Evolutionary conservation across 495 filamentous ascomycete genomes (phyloP).

Genomic region (Opeltia flavorubescens): DNA sequence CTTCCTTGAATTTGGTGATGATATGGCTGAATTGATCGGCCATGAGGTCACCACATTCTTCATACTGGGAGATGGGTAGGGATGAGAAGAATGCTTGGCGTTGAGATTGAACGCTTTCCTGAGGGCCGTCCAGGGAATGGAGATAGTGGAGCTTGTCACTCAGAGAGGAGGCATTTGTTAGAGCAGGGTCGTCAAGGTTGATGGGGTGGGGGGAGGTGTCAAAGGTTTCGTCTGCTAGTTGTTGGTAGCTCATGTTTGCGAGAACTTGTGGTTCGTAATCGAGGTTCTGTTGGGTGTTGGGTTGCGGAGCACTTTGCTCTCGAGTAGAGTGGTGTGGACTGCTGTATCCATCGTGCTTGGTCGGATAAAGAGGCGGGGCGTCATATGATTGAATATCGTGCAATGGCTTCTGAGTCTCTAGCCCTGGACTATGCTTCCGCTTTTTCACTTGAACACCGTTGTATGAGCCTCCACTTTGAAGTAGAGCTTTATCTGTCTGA

Average conservation of each 20-base stretch:
- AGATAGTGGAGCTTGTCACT: not conserved
- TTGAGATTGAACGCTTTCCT: slow-evolving; percentile 19
- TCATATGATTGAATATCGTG: no score
- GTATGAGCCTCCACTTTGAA: no score
- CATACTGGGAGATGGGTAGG: slow-evolving; percentile 61
- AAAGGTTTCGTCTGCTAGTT: slow-evolving; percentile 14
- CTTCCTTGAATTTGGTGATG: slow-evolving; percentile 46
- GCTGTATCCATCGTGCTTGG: no score
- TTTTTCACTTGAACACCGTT: no score
- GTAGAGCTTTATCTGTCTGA: no score
- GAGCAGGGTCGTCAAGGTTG: not conserved
- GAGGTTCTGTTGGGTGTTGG: slow-evolving; percentile 5
- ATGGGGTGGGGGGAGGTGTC: slow-evolving; percentile 9
- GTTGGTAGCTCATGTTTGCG: slow-evolving; percentile 13
- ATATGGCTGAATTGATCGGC: slow-evolving; percentile 52
- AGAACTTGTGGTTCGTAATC: slow-evolving; percentile 12
- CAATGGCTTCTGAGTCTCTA: no score
- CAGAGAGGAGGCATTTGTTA: not conserved
- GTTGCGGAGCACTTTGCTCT: not conserved
- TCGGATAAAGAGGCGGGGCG: not conserved
- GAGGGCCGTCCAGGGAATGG: not conserved
- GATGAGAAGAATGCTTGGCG: slow-evolving; percentile 50
- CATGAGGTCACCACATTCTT: slow-evolving; percentile 70
- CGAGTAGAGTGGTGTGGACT: not conserved
- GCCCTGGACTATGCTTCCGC: no score